phyloP scores from a whole-genome alignment of 2,329 filamentous ascomycete species.

The Penicillium sp. region DNA sequence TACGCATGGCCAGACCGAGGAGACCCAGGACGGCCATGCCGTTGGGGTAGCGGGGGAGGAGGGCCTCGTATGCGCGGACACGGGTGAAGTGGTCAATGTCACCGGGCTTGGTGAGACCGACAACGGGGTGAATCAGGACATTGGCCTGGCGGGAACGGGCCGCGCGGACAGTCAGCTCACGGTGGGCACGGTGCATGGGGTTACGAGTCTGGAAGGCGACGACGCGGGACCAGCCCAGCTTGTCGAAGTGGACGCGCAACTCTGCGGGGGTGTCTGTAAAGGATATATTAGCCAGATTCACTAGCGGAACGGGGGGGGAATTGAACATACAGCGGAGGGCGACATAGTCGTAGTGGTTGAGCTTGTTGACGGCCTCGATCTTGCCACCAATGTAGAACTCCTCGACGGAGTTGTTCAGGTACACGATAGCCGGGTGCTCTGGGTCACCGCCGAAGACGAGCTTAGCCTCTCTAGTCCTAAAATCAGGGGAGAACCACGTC shows the following conservation, averaged over 20 bases:
- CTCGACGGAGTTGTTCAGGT: constrained; percentile 75
- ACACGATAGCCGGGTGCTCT: constrained; percentile 88
- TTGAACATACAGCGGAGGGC: constrained; percentile 76
- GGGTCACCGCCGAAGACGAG: constrained; percentile 92
- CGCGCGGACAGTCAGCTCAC: constrained; percentile 95
- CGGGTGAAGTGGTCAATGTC: constrained; percentile 99
- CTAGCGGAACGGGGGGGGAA: no score
- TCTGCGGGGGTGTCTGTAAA: constrained; percentile 80
- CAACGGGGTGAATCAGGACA: constrained; percentile 97
- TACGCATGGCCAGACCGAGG: constrained; percentile 94
- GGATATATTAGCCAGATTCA: constrained; percentile 4
- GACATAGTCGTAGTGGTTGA: constrained; percentile 99
- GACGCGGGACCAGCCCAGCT: constrained; percentile 96
- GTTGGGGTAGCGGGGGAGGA: constrained; percentile 95
- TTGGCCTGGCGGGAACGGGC: constrained; percentile 95
- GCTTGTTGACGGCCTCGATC: constrained; percentile 88
- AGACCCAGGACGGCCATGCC: constrained; percentile 98
- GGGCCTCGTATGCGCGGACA: constrained; percentile 96
- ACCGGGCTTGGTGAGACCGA: constrained; percentile 96
- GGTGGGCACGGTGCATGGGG: constrained; percentile 98
- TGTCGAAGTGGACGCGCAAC: constrained; percentile 95
- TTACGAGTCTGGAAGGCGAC: constrained; percentile 99
- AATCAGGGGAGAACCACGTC: constrained; percentile 28
- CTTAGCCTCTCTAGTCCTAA: constrained; percentile 80
- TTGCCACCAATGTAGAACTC: constrained; percentile 96